Evolutionary conservation across 805 yeast species (phyloP).

Genomic region (Candida ponderosae): DNA sequence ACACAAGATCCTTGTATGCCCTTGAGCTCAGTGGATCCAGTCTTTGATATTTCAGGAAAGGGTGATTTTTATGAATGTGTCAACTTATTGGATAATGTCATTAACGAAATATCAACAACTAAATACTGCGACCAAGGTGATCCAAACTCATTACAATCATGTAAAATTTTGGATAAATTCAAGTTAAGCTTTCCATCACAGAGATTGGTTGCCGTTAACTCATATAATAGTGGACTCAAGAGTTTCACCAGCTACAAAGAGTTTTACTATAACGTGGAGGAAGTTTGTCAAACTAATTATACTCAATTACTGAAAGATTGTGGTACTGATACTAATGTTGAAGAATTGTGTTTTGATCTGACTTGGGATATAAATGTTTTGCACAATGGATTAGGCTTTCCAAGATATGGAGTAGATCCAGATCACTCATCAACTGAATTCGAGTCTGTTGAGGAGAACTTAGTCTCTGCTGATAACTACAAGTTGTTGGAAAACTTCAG

Average conservation of each 20-base stretch:
- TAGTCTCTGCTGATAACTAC: conserved; percentile 26
- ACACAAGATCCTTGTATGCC: conserved; percentile 52
- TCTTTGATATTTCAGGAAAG: conserved; percentile 34
- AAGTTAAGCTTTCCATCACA: conserved; percentile 48
- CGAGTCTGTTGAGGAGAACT: conserved; percentile 12
- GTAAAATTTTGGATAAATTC: conserved; percentile 47
- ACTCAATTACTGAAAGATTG: conserved; percentile 7
- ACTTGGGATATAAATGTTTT: conserved; percentile 50
- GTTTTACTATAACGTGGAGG: conserved; percentile 35
- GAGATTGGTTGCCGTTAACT: conserved; percentile 58
- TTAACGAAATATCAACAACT: conserved; percentile 18
- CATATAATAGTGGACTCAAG: conserved; percentile 58
- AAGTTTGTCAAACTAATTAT: conserved; percentile 32
- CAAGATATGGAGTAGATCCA: conserved; percentile 38
- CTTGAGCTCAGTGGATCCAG: conserved; percentile 24
- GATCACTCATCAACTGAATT: too few relatives aligned
- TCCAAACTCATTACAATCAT: conserved; percentile 25
- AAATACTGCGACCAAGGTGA: conserved; percentile 16
- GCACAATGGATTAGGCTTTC: conserved; percentile 55
- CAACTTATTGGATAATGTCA: conserved; percentile 36
- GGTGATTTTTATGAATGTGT: conserved; percentile 45
- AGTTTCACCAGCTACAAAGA: conserved; percentile 30
- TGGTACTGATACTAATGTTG: conserved; percentile 26
- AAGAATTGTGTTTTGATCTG: conserved; percentile 52
- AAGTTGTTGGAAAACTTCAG: conserved; percentile 38